These are phyloP conservation scores for Candida sanyaensis DNA, from an alignment of 1,139 yeast species.

Conservation along the genomic window DNA sequence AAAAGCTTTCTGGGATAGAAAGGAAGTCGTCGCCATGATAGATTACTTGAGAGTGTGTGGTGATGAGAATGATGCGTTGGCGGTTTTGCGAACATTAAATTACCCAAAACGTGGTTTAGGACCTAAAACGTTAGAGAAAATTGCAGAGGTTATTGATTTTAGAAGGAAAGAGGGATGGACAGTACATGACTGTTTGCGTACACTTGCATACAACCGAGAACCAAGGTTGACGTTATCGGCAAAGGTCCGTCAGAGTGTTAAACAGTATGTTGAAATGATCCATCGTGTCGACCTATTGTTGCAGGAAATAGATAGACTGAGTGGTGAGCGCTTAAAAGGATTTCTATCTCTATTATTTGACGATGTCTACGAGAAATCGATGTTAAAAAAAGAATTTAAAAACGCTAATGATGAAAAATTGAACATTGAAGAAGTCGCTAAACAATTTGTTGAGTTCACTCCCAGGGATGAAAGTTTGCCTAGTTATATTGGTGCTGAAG, in stretches of 20 bases:
- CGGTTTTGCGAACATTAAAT: slow-evolving; percentile 52
- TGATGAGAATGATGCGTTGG: slow-evolving; percentile 33
- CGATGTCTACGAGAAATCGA: slow-evolving; percentile 27
- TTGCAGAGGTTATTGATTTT: slow-evolving; percentile 2
- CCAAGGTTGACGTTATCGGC: slow-evolving; percentile 3
- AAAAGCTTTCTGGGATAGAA: slow-evolving; percentile 75
- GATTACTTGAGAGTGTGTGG: slow-evolving; percentile 65
- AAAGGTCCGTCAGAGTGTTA: slow-evolving; percentile 4
- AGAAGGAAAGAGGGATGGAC: background rate
- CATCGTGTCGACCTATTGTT: slow-evolving; percentile 5
- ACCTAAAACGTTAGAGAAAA: slow-evolving; percentile 42
- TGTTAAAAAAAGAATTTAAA: slow-evolving; percentile 32
- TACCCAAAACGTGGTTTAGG: slow-evolving; percentile 78
- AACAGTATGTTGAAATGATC: slow-evolving; percentile 5
- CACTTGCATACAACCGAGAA: background rate
- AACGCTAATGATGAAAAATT: slow-evolving; percentile 23
- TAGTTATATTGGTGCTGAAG: slow-evolving; percentile 26
- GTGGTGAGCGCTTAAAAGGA: background rate
- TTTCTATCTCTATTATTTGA: slow-evolving; percentile 21
- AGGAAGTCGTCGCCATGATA: slow-evolving; percentile 63
- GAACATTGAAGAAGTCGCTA: slow-evolving; percentile 48
- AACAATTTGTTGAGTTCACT: slow-evolving; percentile 39
- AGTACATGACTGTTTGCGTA: slow-evolving; percentile 7
- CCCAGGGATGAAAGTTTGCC: slow-evolving; percentile 62
- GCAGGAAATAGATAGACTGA: too few species aligned